Conservation (phyloP, 164 flowering plant species). For the Aristolochia contorta region DNA sequence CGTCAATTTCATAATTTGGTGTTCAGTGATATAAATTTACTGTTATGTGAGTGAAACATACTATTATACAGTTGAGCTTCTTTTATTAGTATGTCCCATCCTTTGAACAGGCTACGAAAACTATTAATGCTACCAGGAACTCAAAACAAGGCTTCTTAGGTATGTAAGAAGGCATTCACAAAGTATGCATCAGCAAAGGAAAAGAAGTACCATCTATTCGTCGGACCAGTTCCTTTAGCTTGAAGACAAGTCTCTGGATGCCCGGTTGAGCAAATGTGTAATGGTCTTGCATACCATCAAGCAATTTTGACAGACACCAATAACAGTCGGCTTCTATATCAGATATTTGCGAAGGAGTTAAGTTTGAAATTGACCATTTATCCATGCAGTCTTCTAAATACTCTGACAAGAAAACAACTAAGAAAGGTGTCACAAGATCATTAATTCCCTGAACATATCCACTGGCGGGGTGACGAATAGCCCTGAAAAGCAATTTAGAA, state of each 20-base stretch:
- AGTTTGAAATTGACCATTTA: slow-evolving; percentile 57
- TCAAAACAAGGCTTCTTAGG: too few species aligned
- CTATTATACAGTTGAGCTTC: too few species aligned
- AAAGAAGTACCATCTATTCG: slow-evolving; percentile 76
- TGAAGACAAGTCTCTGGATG: slow-evolving; percentile 93
- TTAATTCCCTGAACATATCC: slow-evolving; percentile 99
- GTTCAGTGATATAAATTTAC: too few species aligned
- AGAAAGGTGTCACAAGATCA: slow-evolving; percentile 92
- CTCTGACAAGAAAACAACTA: slow-evolving; percentile 92
- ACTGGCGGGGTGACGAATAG: slow-evolving; percentile 98
- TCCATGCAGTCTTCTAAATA: slow-evolving; percentile 67
- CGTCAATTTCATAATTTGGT: too few species aligned
- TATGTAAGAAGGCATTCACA: too few species aligned
- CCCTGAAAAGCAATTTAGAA: slow-evolving; percentile 44
- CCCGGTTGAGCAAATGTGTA: slow-evolving; percentile 99
- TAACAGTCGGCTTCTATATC: slow-evolving; percentile 92
- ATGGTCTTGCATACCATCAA: slow-evolving; percentile 98
- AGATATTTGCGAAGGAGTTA: slow-evolving; percentile 48
- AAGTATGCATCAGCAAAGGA: too few species aligned
- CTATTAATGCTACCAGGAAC: too few species aligned
- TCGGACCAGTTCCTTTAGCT: slow-evolving; percentile 83
- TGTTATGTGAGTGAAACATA: too few species aligned
- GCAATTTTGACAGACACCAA: slow-evolving; percentile 92
- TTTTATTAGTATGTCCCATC: too few species aligned
- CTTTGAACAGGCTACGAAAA: too few species aligned